Percentiles rank a stretch among this genome's conserved stretches.
Evolutionary conservation across 2,329 filamentous ascomycete genomes (phyloP).

Genomic region (Magnaporthiopsis poae): DNA sequence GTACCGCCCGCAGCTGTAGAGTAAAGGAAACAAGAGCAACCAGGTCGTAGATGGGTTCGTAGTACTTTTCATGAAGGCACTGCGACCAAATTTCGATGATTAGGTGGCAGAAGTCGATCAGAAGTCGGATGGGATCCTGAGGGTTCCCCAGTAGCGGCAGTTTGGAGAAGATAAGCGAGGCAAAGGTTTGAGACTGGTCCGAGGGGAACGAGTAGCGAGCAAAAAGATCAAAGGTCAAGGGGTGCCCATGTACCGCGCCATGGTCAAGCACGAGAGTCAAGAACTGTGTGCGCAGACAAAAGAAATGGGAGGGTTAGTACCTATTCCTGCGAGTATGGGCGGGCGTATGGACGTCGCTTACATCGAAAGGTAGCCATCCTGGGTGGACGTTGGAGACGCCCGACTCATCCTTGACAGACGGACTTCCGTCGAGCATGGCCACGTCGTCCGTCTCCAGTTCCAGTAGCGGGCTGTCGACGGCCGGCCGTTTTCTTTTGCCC

Average conservation of each 20-base stretch:
- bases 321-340: background rate
- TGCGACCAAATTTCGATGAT: slow-evolving; percentile 59
- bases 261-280: slow-evolving; percentile 58
- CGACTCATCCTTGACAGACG: slow-evolving; percentile 11
- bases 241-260: slow-evolving; percentile 40
- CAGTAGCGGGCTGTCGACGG: slow-evolving; percentile 56
- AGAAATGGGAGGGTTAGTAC: slow-evolving; percentile 16
- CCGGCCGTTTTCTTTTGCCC: slow-evolving; percentile 59
- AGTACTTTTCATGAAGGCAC: slow-evolving; percentile 55
- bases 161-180: slow-evolving; percentile 57
- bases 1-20: slow-evolving; percentile 49
- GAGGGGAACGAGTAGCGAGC: slow-evolving; percentile 57
- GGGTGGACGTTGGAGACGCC: slow-evolving; percentile 4
- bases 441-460: slow-evolving; percentile 43
- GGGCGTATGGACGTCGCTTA: slow-evolving; percentile 20
- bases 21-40: slow-evolving; percentile 55
- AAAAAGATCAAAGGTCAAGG: slow-evolving; percentile 58
- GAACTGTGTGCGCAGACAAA: slow-evolving; percentile 30
- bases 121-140: slow-evolving; percentile 42
- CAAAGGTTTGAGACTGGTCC: slow-evolving; percentile 49
- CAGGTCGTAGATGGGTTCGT: slow-evolving; percentile 55
- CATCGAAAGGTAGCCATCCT: slow-evolving; percentile 31
- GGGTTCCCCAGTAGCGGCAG: slow-evolving; percentile 48
- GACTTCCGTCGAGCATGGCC: slow-evolving; percentile 24
- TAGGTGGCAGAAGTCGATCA: slow-evolving; percentile 54